phyloP scores from a whole-genome alignment of 441 rosid genomes.

The Sinapis alba region DNA sequence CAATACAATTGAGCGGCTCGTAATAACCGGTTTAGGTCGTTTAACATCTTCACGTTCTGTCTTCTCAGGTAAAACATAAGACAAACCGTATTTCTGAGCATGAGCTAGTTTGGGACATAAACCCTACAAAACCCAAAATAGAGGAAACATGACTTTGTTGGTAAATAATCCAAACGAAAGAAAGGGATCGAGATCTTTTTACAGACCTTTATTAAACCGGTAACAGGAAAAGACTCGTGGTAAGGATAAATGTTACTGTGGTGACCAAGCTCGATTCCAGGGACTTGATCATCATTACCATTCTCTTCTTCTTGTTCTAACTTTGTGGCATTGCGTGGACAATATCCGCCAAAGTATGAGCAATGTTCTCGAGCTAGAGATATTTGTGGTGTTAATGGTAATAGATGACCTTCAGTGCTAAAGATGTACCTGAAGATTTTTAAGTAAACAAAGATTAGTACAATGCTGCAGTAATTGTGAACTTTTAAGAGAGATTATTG shows the following conservation, averaged over 20 bases:
- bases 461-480: not conserved
- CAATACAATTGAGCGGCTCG: slow-evolving; percentile 46
- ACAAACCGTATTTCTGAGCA: slow-evolving; percentile 79
- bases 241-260: slow-evolving; percentile 42
- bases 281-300: slow-evolving; percentile 44
- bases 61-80: slow-evolving; percentile 46
- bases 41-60: slow-evolving; percentile 42
- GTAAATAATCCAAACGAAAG: not conserved
- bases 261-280: slow-evolving; percentile 40
- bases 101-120: slow-evolving; percentile 86
- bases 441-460: not conserved
- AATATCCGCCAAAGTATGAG: slow-evolving; percentile 83
- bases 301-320: slow-evolving; percentile 45
- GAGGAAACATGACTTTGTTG: not conserved
- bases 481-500: not conserved
- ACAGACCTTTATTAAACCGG: slow-evolving; percentile 74
- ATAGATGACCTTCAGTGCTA: slow-evolving; percentile 91
- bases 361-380: slow-evolving; percentile 86
- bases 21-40: slow-evolving; percentile 38
- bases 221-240: slow-evolving; percentile 54
- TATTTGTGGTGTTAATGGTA: slow-evolving; percentile 90
- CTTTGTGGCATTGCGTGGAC: slow-evolving; percentile 51
- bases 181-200: not conserved
- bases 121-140: slow-evolving; percentile 53
- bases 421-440: slow-evolving; percentile 67